Conservation (phyloP, 257 asterid genomes). For the Osmanthus fragrans region DNA sequence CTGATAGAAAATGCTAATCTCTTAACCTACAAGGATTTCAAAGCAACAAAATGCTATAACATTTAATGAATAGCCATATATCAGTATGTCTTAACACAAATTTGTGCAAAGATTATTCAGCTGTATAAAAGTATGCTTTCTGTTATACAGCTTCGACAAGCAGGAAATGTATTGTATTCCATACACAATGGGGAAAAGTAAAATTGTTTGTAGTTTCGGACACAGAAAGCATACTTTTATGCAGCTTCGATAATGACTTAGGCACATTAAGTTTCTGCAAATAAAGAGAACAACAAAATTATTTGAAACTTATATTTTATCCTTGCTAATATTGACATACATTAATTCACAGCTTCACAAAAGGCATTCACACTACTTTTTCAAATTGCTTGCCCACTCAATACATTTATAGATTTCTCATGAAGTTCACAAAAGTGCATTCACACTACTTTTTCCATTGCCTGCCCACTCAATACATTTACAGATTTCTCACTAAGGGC, state of each 20-base stretch:
- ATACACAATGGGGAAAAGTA: background rate
- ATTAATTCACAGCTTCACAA: too few species aligned
- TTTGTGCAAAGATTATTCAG: too few species aligned
- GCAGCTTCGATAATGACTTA: background rate
- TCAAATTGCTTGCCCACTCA: too few species aligned
- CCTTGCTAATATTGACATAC: too few species aligned
- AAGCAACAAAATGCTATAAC: background rate
- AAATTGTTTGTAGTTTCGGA: too few species aligned
- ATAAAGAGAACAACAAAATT: background rate
- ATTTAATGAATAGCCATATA: background rate
- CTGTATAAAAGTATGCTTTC: background rate
- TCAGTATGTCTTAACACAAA: background rate
- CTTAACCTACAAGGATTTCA: background rate
- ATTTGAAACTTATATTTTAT: background rate
- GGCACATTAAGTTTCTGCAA: background rate
- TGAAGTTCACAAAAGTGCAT: too few species aligned
- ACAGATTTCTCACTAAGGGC: too few species aligned
- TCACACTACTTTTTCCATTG: too few species aligned
- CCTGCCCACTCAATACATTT: too few species aligned
- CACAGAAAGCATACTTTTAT: too few species aligned
- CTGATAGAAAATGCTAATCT: background rate
- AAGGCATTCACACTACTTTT: too few species aligned
- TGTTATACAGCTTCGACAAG: background rate
- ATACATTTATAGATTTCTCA: too few species aligned
- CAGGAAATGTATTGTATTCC: background rate